These are phyloP conservation scores for Boletus reticulatus DNA, from an alignment of 768 basidiomycete genomes.

Conservation along the genomic window DNA sequence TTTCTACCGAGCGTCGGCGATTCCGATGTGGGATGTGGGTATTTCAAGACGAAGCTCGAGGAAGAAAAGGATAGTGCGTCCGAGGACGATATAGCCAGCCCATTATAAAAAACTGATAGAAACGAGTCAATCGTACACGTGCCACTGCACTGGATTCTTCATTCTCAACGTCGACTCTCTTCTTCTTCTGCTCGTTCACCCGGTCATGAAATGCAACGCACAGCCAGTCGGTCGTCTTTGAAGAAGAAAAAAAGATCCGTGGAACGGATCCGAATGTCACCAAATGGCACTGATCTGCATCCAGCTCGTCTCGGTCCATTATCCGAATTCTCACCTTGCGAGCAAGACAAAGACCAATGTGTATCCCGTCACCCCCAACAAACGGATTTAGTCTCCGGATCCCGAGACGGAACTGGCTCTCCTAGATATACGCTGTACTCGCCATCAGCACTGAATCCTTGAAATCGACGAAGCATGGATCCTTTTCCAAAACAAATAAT, in stretches of 20 bases:
- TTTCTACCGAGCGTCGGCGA: background rate
- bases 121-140: slow-evolving; percentile 30
- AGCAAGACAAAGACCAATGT: background rate
- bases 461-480: background rate
- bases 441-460: background rate
- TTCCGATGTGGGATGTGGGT: background rate
- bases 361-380: background rate
- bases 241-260: background rate
- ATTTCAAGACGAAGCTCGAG: background rate
- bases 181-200: background rate
- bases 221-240: slow-evolving; percentile 1
- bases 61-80: background rate
- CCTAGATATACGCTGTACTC: background rate
- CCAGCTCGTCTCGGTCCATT: too few species aligned
- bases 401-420: background rate
- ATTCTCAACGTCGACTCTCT: background rate
- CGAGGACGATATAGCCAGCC: slow-evolving; percentile 8
- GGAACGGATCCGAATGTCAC: background rate
- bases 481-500: background rate
- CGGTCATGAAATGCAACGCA: background rate
- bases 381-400: background rate
- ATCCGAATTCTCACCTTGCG: too few species aligned
- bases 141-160: slow-evolving; percentile 15
- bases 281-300: too few species aligned
- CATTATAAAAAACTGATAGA: slow-evolving; percentile 32